Conservation (phyloP, 169 alveolate species). For the Plasmodium vinckei region DNA sequence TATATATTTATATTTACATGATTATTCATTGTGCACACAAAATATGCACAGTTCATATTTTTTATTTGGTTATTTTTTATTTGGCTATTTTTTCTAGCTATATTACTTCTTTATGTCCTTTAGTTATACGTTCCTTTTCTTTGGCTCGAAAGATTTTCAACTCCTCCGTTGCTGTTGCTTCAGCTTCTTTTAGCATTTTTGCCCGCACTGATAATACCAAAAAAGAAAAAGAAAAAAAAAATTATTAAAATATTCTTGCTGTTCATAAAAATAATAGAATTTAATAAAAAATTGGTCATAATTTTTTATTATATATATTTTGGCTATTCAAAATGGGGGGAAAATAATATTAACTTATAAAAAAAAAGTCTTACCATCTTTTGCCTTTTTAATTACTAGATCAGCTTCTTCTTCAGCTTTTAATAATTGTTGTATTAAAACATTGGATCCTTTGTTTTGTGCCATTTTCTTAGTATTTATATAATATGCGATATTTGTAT, state of each 20-base stretch:
- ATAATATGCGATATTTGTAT: not conserved
- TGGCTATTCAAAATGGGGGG: not conserved
- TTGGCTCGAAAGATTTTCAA: conserved; percentile 81
- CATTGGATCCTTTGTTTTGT: conserved; percentile 80
- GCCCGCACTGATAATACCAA: conserved; percentile 79
- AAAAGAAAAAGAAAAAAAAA: not conserved
- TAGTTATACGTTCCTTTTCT: conserved; percentile 82
- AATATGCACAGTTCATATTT: too few species aligned
- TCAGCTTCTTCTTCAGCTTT: conserved; percentile 89
- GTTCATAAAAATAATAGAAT: not conserved
- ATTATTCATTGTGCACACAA: too few species aligned
- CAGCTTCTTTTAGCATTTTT: conserved; percentile 85
- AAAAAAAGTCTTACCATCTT: conserved; percentile 78
- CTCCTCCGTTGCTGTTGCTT: conserved; percentile 84
- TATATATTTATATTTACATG: too few species aligned
- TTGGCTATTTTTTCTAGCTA: not conserved
- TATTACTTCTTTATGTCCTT: conserved; percentile 78
- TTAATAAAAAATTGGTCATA: not conserved
- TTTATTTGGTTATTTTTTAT: not conserved
- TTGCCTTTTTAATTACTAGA: conserved; percentile 84
- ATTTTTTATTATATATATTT: not conserved
- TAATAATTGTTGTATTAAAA: conserved; percentile 84
- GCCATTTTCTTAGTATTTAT: conserved; percentile 7
- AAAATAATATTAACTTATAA: not conserved
- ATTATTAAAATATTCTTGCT: not conserved